Evolutionary conservation across 768 basidiomycete genomes (phyloP), one percentile per base, ranked within the genome.

Genomic region (Ramaria sp.): DNA sequence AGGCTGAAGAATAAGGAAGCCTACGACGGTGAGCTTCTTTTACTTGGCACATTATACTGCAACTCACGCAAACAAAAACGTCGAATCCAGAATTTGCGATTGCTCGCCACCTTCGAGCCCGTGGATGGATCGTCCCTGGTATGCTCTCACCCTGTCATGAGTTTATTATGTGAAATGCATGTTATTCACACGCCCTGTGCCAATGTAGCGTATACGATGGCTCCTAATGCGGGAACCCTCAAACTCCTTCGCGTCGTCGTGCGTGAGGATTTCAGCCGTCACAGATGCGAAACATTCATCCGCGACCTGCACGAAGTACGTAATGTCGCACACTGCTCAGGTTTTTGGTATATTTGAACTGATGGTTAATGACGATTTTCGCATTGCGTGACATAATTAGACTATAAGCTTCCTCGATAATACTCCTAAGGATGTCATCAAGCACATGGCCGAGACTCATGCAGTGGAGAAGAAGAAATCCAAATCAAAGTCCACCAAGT

Each of bases 181-280:
- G 5, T 38, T 22, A 44, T 34, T 55, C 10, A 39, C 42, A 41
- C 28, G 20, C 5, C 28, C n/a, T 51, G 30, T 43, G 28, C 20
- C 5, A 34, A 34, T 48, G 10, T 16, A 55, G 55, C 60, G 10
- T 59, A 48, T 20, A 49, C 48, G 30, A 53, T 50, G 60, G 57
- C 61, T 22, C 63, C 49, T 32, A 37, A 58, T 42, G 58, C 61
- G 2, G 56, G 59, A 30, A 43, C 60, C 28, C 55, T 65, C 34
- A 67, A 67, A 60, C 54, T 67, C 18, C 58, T 67, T 5, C 63
- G 66, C 28, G 64, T 65, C 7, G 66, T 67, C 49, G 62, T 66
- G 15, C 62, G 66, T 12, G 64, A 66, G 52, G 66, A 66, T 56
- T 61, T 60, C 41, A 61, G 59, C 37, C 54, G 60, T n/a, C 58